Conservation (phyloP, 495 filamentous ascomycete genomes). For the Entonaema liquescens region DNA sequence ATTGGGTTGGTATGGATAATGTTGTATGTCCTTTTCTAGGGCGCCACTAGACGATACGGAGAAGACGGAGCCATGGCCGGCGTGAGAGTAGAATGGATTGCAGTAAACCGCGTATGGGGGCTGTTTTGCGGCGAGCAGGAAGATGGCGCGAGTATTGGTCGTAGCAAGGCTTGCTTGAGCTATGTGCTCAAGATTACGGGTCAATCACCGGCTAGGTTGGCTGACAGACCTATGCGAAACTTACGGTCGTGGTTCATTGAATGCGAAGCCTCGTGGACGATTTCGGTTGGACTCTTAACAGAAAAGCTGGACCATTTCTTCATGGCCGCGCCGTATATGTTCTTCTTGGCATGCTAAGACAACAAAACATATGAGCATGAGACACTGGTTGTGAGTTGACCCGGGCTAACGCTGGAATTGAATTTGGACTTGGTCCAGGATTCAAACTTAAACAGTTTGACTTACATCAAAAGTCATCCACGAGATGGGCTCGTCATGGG, state of each 20-base stretch:
- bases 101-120: constrained; percentile 83
- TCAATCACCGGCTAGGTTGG: constrained; percentile 20
- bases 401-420: background rate
- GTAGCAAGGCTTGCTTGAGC: constrained; percentile 71
- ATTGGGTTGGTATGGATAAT: constrained; percentile 76
- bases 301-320: constrained; percentile 87
- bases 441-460: constrained; percentile 2
- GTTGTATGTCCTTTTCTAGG: constrained; percentile 75
- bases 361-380: constrained; percentile 36
- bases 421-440: background rate
- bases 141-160: constrained; percentile 86
- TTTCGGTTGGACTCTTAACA: constrained; percentile 79
- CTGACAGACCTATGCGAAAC: constrained; percentile 33
- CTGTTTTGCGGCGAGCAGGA: constrained; percentile 77
- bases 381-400: background rate
- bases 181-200: constrained; percentile 46
- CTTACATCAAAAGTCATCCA: constrained; percentile 89
- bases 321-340: constrained; percentile 87
- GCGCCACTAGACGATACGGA: constrained; percentile 68
- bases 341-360: constrained; percentile 74
- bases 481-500: constrained; percentile 82
- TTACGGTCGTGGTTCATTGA: constrained; percentile 66
- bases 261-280: constrained; percentile 77
- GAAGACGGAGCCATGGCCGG: constrained; percentile 81
- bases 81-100: constrained; percentile 87